Percentiles rank a stretch among this genome's conserved stretches.
These are phyloP conservation scores for Verticillium zaregamsianum DNA, from an alignment of 2,329 filamentous ascomycete species.

Conservation along the genomic window DNA sequence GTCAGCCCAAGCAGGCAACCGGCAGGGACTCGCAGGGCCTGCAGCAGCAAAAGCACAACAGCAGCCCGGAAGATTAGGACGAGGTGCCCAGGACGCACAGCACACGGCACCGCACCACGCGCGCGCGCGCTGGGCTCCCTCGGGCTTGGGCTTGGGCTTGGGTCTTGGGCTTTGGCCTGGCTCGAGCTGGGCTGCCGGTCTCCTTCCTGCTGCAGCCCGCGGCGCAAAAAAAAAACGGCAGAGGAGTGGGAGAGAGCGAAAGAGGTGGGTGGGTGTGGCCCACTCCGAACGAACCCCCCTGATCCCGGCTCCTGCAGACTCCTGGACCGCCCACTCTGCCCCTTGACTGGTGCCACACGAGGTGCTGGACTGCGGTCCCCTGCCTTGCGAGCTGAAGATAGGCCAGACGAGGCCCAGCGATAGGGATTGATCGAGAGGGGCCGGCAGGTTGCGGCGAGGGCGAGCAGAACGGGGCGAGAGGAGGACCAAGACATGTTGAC, in stretches of 20 bases:
- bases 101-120: background rate
- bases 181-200: background rate
- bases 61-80: background rate
- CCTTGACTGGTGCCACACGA: constrained; percentile 10
- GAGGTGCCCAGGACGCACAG: background rate
- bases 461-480: constrained; percentile 1
- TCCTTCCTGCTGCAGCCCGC: background rate
- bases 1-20: background rate
- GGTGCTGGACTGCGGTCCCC: constrained; percentile 6
- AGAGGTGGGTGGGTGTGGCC: background rate
- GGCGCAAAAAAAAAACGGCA: background rate
- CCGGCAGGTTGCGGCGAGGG: constrained; percentile 8
- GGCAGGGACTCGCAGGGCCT: background rate
- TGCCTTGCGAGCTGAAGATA: constrained; percentile 14
- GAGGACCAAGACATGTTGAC: background rate
- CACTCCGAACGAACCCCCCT: constrained; percentile 3
- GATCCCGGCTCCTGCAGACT: constrained; percentile 10
- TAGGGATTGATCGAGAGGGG: background rate
- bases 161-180: background rate
- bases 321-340: constrained; percentile 6
- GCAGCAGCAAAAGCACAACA: background rate
- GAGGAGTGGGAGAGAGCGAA: background rate
- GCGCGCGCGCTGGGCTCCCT: background rate
- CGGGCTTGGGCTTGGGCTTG: background rate
- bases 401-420: constrained; percentile 5